Conservation (phyloP, 2,329 filamentous ascomycete genomes). For the Penicillium sp. region DNA sequence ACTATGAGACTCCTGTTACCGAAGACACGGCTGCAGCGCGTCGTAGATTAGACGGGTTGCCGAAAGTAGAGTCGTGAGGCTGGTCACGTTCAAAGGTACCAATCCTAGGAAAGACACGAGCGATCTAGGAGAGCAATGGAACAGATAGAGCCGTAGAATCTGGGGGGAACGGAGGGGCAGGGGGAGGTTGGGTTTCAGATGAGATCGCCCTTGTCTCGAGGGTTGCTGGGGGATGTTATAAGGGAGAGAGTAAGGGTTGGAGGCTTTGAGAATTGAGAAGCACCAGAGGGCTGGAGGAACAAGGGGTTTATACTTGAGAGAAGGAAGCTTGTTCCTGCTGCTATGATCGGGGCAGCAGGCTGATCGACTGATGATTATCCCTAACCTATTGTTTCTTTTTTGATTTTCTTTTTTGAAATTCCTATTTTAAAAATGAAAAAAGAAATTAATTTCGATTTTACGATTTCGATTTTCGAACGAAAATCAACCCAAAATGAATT, state of each 20-base stretch:
- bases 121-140: slow-evolving; percentile 7
- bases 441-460: background rate
- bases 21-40: slow-evolving; percentile 3
- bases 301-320: slow-evolving; percentile 16
- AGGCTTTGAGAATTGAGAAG: slow-evolving; percentile 9
- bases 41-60: slow-evolving; percentile 14
- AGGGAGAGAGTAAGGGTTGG: slow-evolving; percentile 17
- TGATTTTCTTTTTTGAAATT: background rate
- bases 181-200: slow-evolving; percentile 29
- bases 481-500: background rate
- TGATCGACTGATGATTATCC: slow-evolving; percentile 24
- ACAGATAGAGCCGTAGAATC: slow-evolving; percentile 2
- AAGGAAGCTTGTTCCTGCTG: slow-evolving; percentile 26
- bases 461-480: background rate
- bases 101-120: slow-evolving; percentile 7
- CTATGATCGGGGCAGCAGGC: slow-evolving; percentile 9
- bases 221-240: slow-evolving; percentile 21
- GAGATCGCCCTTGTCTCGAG: slow-evolving; percentile 10
- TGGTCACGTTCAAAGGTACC: background rate
- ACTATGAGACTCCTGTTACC: slow-evolving; percentile 38
- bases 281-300: slow-evolving; percentile 11
- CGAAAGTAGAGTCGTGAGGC: background rate
- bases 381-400: slow-evolving; percentile 19
- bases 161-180: slow-evolving; percentile 3
- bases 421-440: background rate